phyloP scores from a whole-genome alignment of 129 eudicot species.

The Silybum marianum region DNA sequence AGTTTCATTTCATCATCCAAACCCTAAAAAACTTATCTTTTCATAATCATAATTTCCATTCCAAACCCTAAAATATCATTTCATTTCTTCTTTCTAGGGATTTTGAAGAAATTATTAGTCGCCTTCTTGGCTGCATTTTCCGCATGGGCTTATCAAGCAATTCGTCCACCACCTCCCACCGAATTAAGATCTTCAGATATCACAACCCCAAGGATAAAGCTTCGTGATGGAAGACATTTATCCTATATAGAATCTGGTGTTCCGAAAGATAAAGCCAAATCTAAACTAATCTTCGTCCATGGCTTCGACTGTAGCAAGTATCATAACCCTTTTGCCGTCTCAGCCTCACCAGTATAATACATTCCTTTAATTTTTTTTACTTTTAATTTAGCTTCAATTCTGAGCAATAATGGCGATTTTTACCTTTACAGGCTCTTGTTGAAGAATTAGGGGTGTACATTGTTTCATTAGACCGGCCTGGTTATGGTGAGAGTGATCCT shows the following conservation, averaged over 20 bases:
- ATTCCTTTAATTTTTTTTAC: neutral
- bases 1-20: neutral
- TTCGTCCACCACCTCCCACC: slow-evolving; percentile 64
- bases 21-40: neutral
- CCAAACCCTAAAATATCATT: neutral
- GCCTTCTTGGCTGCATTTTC: slow-evolving; percentile 44
- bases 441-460: slow-evolving; percentile 62
- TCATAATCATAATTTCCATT: neutral
- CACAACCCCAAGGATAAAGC: slow-evolving; percentile 70
- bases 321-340: slow-evolving; percentile 46
- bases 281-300: slow-evolving; percentile 63
- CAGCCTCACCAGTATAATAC: slow-evolving; percentile 46
- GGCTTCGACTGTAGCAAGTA: slow-evolving; percentile 62
- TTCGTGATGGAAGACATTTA: slow-evolving; percentile 74
- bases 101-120: slow-evolving; percentile 47
- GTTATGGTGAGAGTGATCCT: slow-evolving; percentile 93
- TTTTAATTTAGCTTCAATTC: neutral
- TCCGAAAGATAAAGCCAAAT: slow-evolving; percentile 59
- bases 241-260: slow-evolving; percentile 70
- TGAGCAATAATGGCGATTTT: neutral
- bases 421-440: slow-evolving; percentile 43
- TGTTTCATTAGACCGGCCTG: slow-evolving; percentile 74
- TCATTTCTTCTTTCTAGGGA: slow-evolving; percentile 28
- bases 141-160: slow-evolving; percentile 69
- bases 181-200: slow-evolving; percentile 54